Evolutionary conservation across 2,329 filamentous ascomycete species (phyloP).

Genomic region (Colletotrichum chlorophyti): DNA sequence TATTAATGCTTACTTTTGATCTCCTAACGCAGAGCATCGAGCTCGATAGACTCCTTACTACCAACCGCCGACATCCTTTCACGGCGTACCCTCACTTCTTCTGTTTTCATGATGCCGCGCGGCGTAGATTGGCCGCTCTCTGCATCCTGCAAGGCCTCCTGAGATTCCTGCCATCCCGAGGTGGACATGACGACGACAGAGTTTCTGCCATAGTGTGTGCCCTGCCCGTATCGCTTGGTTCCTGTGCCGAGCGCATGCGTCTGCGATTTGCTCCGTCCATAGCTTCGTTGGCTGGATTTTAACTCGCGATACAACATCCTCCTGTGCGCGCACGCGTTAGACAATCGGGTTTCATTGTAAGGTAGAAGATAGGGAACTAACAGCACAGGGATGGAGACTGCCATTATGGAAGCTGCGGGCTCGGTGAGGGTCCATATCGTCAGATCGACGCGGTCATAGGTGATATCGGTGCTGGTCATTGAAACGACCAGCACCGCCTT

Average conservation of each 20-base stretch:
- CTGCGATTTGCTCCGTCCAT: slow-evolving; percentile 32
- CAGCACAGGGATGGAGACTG: slow-evolving; percentile 42
- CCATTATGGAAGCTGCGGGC: slow-evolving; percentile 44
- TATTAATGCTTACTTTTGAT: no score
- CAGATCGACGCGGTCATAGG: slow-evolving; percentile 42
- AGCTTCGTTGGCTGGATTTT: slow-evolving; percentile 38
- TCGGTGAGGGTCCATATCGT: slow-evolving; percentile 44
- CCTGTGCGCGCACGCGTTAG: slow-evolving; percentile 26
- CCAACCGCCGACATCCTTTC: slow-evolving; percentile 21
- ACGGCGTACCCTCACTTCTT: slow-evolving; percentile 36
- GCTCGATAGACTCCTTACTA: slow-evolving; percentile 29
- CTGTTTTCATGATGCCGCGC: slow-evolving; percentile 38
- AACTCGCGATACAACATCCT: slow-evolving; percentile 43
- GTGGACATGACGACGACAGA: slow-evolving; percentile 41
- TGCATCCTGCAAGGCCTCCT: slow-evolving; percentile 38
- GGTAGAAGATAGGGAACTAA: slow-evolving; percentile 30
- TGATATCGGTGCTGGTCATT: slow-evolving; percentile 41
- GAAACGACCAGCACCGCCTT: slow-evolving; percentile 39
- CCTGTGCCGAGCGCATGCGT: slow-evolving; percentile 17
- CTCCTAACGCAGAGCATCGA: slow-evolving; percentile 3
- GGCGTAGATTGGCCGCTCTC: slow-evolving; percentile 16
- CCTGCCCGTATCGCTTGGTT: slow-evolving; percentile 29
- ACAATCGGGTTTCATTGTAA: no score
- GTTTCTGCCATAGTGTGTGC: slow-evolving; percentile 37
- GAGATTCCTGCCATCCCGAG: slow-evolving; percentile 39